Percentiles rank a stretch among this genome's conserved stretches.
Conservation (phyloP, 345 rosid species). For the Euphorbia peplus region DNA sequence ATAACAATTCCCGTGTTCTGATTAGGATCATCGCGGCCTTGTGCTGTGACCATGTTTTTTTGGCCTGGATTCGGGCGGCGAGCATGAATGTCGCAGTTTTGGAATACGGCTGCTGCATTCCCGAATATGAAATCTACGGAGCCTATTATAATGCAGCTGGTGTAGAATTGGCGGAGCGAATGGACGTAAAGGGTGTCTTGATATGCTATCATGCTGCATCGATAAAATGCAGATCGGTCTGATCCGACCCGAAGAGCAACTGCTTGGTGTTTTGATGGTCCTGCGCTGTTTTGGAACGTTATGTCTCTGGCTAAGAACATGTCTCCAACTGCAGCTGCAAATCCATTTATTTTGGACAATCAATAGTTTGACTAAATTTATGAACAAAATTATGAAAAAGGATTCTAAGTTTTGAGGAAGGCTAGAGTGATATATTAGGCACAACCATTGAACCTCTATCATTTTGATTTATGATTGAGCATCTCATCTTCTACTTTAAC, state of each 20-base stretch:
- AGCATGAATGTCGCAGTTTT: constrained; percentile 66
- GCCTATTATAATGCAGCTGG: constrained; percentile 49
- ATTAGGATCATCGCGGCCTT: constrained; percentile 65
- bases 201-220: constrained; percentile 60
- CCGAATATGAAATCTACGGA: constrained; percentile 80
- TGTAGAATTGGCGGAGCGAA: constrained; percentile 62
- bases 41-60: constrained; percentile 75
- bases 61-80: constrained; percentile 59
- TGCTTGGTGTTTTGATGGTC: constrained; percentile 80
- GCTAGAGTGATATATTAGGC: too few relatives aligned
- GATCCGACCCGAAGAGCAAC: constrained; percentile 71
- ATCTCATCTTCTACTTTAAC: too few relatives aligned
- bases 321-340: constrained; percentile 65
- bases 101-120: constrained; percentile 58
- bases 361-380: too few relatives aligned
- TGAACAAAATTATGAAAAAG: too few relatives aligned
- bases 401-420: too few relatives aligned
- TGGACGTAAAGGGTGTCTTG: constrained; percentile 85
- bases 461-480: too few relatives aligned
- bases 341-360: too few relatives aligned
- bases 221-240: constrained; percentile 54
- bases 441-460: too few relatives aligned
- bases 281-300: constrained; percentile 68
- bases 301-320: constrained; percentile 71
- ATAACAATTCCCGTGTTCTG: constrained; percentile 69